phyloP scores from a whole-genome alignment of 352 stramenopile species.

The Aphanomyces stellatus region DNA sequence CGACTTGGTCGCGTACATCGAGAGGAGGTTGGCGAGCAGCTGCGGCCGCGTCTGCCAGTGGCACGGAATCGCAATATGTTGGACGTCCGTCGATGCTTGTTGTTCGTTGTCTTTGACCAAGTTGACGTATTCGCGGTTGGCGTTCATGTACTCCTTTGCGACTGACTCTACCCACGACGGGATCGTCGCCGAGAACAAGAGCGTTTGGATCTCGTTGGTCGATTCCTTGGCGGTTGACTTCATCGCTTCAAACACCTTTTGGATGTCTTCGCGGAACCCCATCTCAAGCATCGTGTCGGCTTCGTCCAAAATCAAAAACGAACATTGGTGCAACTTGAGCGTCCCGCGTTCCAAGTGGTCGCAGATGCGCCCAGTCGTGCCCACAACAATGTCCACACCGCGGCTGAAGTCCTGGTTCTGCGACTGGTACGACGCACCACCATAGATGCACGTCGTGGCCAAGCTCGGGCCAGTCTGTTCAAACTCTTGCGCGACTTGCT shows the following conservation, averaged over 20 bases:
- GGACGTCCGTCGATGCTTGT: constrained; percentile 85
- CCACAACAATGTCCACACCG: constrained; percentile 89
- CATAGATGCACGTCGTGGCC: constrained; percentile 87
- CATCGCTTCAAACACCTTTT: constrained; percentile 88
- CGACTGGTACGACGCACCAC: constrained; percentile 81
- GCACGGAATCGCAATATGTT: constrained; percentile 90
- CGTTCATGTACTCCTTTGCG: constrained; percentile 85
- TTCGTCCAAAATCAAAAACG: constrained; percentile 92
- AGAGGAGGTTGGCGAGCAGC: constrained; percentile 61
- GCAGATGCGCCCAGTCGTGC: constrained; percentile 88
- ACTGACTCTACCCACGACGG: constrained; percentile 89
- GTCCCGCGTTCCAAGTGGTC: constrained; percentile 91
- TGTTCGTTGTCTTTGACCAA: constrained; percentile 85
- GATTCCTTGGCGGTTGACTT: constrained; percentile 56
- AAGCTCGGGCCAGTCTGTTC: constrained; percentile 70
- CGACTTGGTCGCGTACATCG: constrained; percentile 82
- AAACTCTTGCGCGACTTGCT: constrained; percentile 93
- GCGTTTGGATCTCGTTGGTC: constrained; percentile 57
- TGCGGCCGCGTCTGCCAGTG: constrained; percentile 84
- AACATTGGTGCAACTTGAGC: constrained; percentile 76
- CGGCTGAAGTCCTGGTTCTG: constrained; percentile 85
- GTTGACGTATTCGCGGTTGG: constrained; percentile 85
- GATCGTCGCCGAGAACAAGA: constrained; percentile 93
- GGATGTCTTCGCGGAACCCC: constrained; percentile 92
- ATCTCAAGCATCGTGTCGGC: constrained; percentile 95